These are phyloP conservation scores for Fusarium sp. DNA, from an alignment of 2,329 filamentous ascomycete species.

Conservation along the genomic window DNA sequence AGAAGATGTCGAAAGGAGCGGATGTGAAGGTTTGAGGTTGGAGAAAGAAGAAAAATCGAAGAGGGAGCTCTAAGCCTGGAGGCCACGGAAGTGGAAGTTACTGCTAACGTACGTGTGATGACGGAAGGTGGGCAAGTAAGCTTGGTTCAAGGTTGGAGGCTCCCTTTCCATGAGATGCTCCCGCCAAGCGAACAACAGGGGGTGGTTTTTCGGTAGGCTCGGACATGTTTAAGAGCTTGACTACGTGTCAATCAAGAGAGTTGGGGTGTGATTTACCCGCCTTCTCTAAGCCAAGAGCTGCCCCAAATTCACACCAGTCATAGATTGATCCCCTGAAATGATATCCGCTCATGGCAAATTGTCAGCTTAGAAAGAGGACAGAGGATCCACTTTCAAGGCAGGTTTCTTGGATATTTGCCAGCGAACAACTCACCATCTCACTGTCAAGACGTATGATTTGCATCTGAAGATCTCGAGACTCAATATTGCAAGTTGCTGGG, in stretches of 20 bases:
- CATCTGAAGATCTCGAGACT: conserved; percentile 18
- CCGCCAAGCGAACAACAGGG: conserved; percentile 40
- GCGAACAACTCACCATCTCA: conserved; percentile 16
- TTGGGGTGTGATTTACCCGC: conserved; percentile 14
- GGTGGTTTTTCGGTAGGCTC: conserved; percentile 39
- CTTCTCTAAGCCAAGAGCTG: background rate
- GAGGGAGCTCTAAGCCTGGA: conserved; percentile 19
- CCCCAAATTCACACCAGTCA: conserved; percentile 25
- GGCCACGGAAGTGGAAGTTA: conserved; percentile 18
- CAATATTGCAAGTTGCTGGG: background rate
- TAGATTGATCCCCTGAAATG: conserved; percentile 27
- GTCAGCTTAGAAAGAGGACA: conserved; percentile 36
- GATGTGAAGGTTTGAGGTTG: conserved; percentile 37
- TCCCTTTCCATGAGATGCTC: conserved; percentile 36
- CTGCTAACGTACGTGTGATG: conserved; percentile 27
- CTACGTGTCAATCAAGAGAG: conserved; percentile 10
- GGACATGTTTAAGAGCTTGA: conserved; percentile 33
- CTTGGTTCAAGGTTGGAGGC: conserved; percentile 9
- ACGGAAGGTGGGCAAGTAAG: conserved; percentile 28
- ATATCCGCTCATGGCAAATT: conserved; percentile 40
- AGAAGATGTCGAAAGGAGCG: conserved; percentile 39
- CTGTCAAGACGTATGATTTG: conserved; percentile 38
- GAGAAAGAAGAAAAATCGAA: conserved; percentile 23
- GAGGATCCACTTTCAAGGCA: conserved; percentile 37
- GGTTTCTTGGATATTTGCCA: conserved; percentile 35